A percentile compares a stretch with the other conserved stretches of the same genome.
phyloP scores from a whole-genome alignment of 768 basidiomycete species.

The Tricholoma hemisulphureum region DNA sequence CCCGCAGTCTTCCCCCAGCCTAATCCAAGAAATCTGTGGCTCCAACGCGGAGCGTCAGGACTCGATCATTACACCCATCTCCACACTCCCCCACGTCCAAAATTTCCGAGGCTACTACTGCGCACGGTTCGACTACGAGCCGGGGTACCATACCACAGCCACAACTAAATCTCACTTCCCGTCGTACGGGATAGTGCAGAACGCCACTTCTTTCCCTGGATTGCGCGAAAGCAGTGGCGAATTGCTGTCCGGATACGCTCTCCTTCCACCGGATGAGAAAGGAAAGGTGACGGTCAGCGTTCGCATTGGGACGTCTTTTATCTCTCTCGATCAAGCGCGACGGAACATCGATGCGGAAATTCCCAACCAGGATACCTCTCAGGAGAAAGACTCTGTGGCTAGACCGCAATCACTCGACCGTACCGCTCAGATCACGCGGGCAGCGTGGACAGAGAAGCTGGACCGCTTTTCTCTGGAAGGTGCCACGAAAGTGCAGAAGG shows the following conservation, averaged over 20 bases:
- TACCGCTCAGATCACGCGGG: slow-evolving; percentile 47
- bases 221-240: slow-evolving; percentile 37
- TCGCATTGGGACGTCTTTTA: slow-evolving; percentile 75
- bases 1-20: slow-evolving; percentile 22
- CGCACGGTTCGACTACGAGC: slow-evolving; percentile 50
- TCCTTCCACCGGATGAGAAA: slow-evolving; percentile 33
- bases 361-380: slow-evolving; percentile 31
- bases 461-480: slow-evolving; percentile 50
- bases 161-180: slow-evolving; percentile 7
- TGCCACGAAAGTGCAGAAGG: slow-evolving; percentile 45
- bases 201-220: slow-evolving; percentile 34
- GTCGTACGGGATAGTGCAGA: slow-evolving; percentile 50
- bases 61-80: slow-evolving; percentile 60
- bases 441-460: slow-evolving; percentile 58
- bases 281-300: slow-evolving; percentile 51
- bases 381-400: neutral
- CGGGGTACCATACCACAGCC: neutral
- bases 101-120: slow-evolving; percentile 59
- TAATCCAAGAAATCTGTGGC: slow-evolving; percentile 53
- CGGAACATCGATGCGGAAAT: slow-evolving; percentile 48
- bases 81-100: slow-evolving; percentile 34
- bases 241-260: slow-evolving; percentile 50
- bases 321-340: slow-evolving; percentile 65
- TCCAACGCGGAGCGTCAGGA: slow-evolving; percentile 71
- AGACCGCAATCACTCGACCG: slow-evolving; percentile 41